Conservation (phyloP, 345 rosid genomes). For the Leavenworthia alabamica region DNA sequence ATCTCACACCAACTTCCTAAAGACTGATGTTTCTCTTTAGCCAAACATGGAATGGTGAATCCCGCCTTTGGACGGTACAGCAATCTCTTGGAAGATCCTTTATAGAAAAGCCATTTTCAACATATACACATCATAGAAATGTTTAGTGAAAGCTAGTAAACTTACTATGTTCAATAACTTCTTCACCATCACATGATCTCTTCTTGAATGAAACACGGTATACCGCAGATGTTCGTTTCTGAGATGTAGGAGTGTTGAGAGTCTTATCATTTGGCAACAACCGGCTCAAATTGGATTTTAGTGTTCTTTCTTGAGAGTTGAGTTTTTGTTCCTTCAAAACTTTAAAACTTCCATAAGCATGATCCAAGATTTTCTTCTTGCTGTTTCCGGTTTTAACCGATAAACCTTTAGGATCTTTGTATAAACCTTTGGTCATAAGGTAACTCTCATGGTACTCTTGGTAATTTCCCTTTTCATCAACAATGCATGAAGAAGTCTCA, state of each 20-base stretch:
- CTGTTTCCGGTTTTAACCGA: constrained; percentile 11
- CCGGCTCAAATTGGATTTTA: constrained; percentile 19
- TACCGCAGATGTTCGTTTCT: constrained; percentile 44
- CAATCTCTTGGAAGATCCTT: constrained; percentile 57
- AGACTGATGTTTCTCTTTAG: constrained; percentile 37
- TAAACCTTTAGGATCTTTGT: constrained; percentile 11
- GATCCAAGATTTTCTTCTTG: constrained; percentile 26
- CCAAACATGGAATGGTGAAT: constrained; percentile 34
- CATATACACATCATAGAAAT: not conserved
- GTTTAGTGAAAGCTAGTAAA: not conserved
- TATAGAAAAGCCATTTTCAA: not conserved
- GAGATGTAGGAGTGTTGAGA: constrained; percentile 27
- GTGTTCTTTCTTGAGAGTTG: constrained; percentile 20
- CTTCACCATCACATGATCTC: constrained; percentile 64
- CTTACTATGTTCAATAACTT: constrained; percentile 45
- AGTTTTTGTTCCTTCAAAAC: constrained; percentile 12
- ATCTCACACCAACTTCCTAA: constrained; percentile 60
- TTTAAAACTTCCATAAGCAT: constrained; percentile 26
- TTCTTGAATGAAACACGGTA: constrained; percentile 58
- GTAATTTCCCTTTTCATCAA: constrained; percentile 47
- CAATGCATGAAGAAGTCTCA: constrained; percentile 53
- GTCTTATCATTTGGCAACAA: constrained; percentile 34
- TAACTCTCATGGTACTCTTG: constrained; percentile 65
- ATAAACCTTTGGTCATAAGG: constrained; percentile 15
- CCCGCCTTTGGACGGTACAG: constrained; percentile 61